Percentiles rank a stretch among this genome's conserved stretches.
Conservation (phyloP, 495 filamentous ascomycete species). For the Schizothecium vesticola region DNA sequence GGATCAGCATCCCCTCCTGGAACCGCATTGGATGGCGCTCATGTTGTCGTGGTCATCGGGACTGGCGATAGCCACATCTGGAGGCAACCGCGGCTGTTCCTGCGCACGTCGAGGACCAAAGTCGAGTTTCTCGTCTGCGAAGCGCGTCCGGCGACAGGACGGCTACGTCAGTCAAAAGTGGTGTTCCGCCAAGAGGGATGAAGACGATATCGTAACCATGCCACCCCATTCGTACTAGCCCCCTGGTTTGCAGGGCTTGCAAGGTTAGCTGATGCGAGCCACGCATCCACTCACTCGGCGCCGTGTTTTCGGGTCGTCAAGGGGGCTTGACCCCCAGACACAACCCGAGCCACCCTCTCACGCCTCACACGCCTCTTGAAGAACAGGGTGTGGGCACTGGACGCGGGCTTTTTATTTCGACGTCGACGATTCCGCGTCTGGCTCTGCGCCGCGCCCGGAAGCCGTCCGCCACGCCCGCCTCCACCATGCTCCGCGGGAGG, state of each 20-base stretch:
- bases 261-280: conserved; percentile 19
- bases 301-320: conserved; percentile 23
- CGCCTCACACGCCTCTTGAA: not conserved
- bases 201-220: conserved; percentile 9
- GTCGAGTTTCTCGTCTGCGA: not conserved
- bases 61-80: not conserved
- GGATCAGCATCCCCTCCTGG: no score
- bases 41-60: not conserved
- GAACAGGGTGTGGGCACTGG: not conserved
- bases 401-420: conserved; percentile 11
- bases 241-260: conserved; percentile 19
- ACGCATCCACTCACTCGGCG: conserved; percentile 21
- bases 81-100: conserved; percentile 1
- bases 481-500: not conserved
- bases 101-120: not conserved
- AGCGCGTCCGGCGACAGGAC: not conserved
- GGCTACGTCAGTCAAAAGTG: conserved; percentile 6
- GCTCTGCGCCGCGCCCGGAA: conserved; percentile 3
- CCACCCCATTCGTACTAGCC: conserved; percentile 24
- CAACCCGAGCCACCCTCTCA: not conserved
- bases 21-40: not conserved
- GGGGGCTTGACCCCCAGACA: conserved; percentile 12
- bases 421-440: not conserved
- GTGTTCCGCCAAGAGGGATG: conserved; percentile 8
- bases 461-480: conserved; percentile 12